These are phyloP conservation scores for Fusarium duplospermum DNA, from an alignment of 2,329 filamentous ascomycete genomes.

Conservation along the genomic window DNA sequence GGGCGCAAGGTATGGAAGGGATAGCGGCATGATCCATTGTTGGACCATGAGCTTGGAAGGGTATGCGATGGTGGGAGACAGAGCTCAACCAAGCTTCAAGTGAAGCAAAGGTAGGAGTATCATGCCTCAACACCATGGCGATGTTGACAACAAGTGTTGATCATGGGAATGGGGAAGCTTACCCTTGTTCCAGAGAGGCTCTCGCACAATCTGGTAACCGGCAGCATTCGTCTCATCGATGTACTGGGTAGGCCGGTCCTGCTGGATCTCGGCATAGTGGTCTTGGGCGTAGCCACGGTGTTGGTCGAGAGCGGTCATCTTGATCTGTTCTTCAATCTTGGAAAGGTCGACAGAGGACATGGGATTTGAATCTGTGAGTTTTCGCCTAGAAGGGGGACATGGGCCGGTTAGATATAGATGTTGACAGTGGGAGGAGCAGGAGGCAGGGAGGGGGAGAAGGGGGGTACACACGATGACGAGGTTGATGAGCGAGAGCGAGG, in stretches of 20 bases:
- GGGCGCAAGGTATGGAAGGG: background rate
- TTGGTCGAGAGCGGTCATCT: slow-evolving; percentile 69
- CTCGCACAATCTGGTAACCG: slow-evolving; percentile 71
- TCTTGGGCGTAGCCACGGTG: slow-evolving; percentile 70
- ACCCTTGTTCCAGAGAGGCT: slow-evolving; percentile 76
- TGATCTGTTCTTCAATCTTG: slow-evolving; percentile 70
- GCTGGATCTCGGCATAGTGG: slow-evolving; percentile 66
- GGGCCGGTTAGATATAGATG: slow-evolving; percentile 63
- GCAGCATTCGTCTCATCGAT: slow-evolving; percentile 62
- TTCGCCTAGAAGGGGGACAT: slow-evolving; percentile 60
- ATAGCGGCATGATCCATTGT: background rate
- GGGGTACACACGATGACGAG: slow-evolving; percentile 60
- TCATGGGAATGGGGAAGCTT: slow-evolving; percentile 41
- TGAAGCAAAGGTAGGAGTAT: background rate
- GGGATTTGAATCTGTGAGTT: slow-evolving; percentile 65
- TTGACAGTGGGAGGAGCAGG: slow-evolving; percentile 54
- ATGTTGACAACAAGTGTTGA: slow-evolving; percentile 28
- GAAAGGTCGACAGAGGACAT: slow-evolving; percentile 67
- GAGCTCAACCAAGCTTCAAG: background rate
- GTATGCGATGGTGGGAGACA: background rate
- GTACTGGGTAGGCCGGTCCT: slow-evolving; percentile 66
- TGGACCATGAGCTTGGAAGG: background rate
- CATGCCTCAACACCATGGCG: slow-evolving; percentile 20
- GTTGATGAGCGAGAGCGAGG: slow-evolving; percentile 62
- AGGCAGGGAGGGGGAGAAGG: slow-evolving; percentile 52